Base-by-base conservation (phyloP, 306 rosid genomes). In the Acacia confusa region DNA sequence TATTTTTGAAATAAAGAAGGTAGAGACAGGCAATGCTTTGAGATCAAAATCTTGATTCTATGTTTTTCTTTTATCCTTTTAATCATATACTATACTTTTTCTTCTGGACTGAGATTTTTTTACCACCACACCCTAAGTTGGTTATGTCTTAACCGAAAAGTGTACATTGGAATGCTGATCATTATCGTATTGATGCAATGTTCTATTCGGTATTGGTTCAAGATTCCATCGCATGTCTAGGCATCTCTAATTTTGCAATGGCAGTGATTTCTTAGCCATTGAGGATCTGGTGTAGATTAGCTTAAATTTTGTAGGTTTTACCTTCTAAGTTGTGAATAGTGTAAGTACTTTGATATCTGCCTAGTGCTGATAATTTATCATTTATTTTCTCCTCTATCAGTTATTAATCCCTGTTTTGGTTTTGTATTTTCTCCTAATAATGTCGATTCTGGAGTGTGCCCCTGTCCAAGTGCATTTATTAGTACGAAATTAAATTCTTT, bases 1-100 rank as follows among this genome's bases (percentile, higher is more conserved):
- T 81, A 96, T 96, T 87, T 96, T 92, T 73, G 99, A 96, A 89
- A 96, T 96, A 43, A 96, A 96, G 90, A 96, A 89, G 91, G 99
- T 96, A 64, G 99, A 96, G 89, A 87, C 92, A 10, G 97, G 99
- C 77, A 89, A 94, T 61, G 88, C 92, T 58, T 60, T 83, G 75
- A 92, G 90, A 79, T 84, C 95, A 74, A 89, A 91, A 83, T 90
- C 78, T 66, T 87, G 84, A 82, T 65, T 72, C 13, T 44, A 9
- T 61, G 16, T 24, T 27, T 45, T 20, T 34, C 38, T 6, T 73
- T 7, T 73, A 4, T 74, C 28, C 4, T 9, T 24, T 9, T 6
- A 55, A 19, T 25, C 74, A 66, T 67, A 66, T 81, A 67, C 57
- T 48, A 41, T 41, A 58, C 57, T 40, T 65, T 76, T 64, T 30